Conservation (phyloP, 352 stramenopile genomes). For the Pythium coloratum region DNA sequence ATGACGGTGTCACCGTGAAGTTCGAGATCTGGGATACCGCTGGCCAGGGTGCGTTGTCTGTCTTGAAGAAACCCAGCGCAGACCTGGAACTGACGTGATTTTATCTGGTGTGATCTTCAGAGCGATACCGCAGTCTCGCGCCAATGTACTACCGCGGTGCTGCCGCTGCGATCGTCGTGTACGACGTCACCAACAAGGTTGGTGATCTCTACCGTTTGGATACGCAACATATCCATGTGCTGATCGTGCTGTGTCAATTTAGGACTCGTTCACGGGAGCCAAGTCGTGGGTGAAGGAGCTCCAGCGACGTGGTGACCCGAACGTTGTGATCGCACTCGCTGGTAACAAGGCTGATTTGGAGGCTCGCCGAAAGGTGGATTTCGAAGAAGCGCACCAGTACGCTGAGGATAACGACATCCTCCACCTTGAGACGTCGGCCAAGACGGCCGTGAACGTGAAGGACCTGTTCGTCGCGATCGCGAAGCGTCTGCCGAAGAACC, state of each 20-base stretch:
- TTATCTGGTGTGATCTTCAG: conserved; percentile 35
- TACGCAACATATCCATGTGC: not conserved
- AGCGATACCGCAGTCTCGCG: conserved; percentile 95
- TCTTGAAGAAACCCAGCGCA: not conserved
- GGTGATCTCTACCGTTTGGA: not conserved
- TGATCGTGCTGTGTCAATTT: not conserved
- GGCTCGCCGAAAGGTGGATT: conserved; percentile 95
- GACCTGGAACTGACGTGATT: not conserved
- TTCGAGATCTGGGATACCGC: conserved; percentile 99
- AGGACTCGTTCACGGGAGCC: conserved; percentile 96
- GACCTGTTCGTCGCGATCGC: conserved; percentile 98
- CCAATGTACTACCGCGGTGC: conserved; percentile 98
- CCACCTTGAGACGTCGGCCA: conserved; percentile 99
- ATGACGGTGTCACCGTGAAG: conserved; percentile 98
- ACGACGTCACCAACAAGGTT: conserved; percentile 97
- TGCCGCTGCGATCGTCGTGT: conserved; percentile 96
- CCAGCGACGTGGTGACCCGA: conserved; percentile 97
- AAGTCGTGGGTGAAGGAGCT: conserved; percentile 99
- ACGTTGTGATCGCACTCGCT: conserved; percentile 95
- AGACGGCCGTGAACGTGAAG: conserved; percentile 99
- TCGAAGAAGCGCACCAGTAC: conserved; percentile 97
- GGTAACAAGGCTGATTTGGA: conserved; percentile 99
- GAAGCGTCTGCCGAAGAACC: conserved; percentile 83
- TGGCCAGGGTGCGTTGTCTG: conserved; percentile 78
- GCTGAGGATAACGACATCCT: conserved; percentile 98